Conservation (phyloP, 441 rosid genomes). For the Breynia disticha region DNA sequence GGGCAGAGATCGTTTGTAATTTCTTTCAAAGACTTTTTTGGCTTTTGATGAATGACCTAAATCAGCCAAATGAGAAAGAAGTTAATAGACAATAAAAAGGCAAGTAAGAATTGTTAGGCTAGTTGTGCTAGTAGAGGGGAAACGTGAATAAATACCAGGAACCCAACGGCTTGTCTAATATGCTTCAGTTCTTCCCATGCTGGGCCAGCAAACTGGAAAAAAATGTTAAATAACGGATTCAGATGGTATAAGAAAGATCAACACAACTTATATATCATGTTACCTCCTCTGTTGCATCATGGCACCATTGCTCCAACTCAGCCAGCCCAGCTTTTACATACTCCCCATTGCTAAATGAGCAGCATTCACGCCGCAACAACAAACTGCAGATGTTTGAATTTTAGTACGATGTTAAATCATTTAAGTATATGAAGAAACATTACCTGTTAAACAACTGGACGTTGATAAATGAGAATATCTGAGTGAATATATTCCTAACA, state of each 20-base stretch:
- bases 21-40: constrained; percentile 69
- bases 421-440: neutral
- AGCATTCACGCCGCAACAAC: constrained; percentile 66
- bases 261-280: too few species aligned
- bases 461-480: constrained; percentile 77
- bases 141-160: constrained; percentile 38
- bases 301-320: constrained; percentile 62
- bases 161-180: constrained; percentile 62
- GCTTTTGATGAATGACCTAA: constrained; percentile 88
- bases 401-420: too few species aligned
- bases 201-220: constrained; percentile 34
- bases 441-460: constrained; percentile 92
- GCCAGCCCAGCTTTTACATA: constrained; percentile 58
- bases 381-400: constrained; percentile 26
- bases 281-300: constrained; percentile 49
- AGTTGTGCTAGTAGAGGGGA: too few species aligned
- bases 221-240: too few species aligned
- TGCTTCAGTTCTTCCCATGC: constrained; percentile 59
- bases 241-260: too few species aligned
- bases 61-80: constrained; percentile 4
- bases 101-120: too few species aligned
- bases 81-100: neutral
- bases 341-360: constrained; percentile 76
- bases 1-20: constrained; percentile 82
- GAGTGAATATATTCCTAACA: constrained; percentile 65